These are phyloP conservation scores for Ogataea philodendri DNA, from an alignment of 805 yeast genomes.

Conservation along the genomic window DNA sequence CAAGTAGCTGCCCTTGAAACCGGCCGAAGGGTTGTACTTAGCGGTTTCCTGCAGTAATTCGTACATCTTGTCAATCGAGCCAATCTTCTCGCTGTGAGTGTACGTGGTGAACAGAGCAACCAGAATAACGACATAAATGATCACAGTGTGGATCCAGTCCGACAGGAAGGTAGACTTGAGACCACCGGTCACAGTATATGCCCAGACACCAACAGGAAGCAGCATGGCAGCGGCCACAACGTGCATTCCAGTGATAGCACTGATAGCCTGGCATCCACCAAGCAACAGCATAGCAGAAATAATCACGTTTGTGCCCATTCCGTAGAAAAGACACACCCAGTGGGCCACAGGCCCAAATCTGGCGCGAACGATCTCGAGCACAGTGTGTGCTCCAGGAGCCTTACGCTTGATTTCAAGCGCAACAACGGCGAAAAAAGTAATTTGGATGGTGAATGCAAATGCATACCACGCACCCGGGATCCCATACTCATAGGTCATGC, in stretches of 20 bases:
- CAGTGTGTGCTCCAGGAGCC: slow-evolving; percentile 44
- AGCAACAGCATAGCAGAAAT: slow-evolving; percentile 39
- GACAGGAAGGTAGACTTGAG: slow-evolving; percentile 50
- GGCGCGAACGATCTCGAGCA: slow-evolving; percentile 37
- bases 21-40: slow-evolving; percentile 24
- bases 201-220: slow-evolving; percentile 45
- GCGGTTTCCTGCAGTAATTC: slow-evolving; percentile 29
- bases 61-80: slow-evolving; percentile 36
- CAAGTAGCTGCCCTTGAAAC: slow-evolving; percentile 32
- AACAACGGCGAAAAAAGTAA: slow-evolving; percentile 36
- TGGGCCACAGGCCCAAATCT: slow-evolving; percentile 40
- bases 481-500: slow-evolving; percentile 25
- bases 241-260: slow-evolving; percentile 43
- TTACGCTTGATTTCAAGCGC: slow-evolving; percentile 41
- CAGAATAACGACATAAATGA: slow-evolving; percentile 39
- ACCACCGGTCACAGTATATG: slow-evolving; percentile 51
- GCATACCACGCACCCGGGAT: slow-evolving; percentile 25
- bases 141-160: slow-evolving; percentile 50
- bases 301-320: slow-evolving; percentile 38
- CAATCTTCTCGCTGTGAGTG: slow-evolving; percentile 28
- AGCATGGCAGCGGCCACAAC: slow-evolving; percentile 45
- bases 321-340: slow-evolving; percentile 36
- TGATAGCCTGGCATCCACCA: slow-evolving; percentile 44
- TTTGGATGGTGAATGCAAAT: slow-evolving; percentile 38
- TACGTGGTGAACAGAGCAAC: slow-evolving; percentile 29